A percentile compares a stretch with the other conserved stretches of the same genome.
Conservation (phyloP, 2,329 filamentous ascomycete species). For the Madurella fahalii region DNA sequence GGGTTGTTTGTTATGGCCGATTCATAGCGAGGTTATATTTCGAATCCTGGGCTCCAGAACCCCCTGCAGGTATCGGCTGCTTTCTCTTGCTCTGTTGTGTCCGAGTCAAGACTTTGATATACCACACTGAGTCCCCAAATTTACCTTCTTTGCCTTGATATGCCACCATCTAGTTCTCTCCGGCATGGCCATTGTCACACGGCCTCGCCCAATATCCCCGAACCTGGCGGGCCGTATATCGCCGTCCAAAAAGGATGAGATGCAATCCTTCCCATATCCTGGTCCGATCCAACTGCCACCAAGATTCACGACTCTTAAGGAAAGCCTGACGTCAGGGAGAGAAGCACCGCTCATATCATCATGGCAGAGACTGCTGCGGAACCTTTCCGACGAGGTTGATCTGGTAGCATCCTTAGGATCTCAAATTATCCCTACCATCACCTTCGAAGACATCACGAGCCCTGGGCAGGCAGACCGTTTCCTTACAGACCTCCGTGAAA, state of each 20-base stretch:
- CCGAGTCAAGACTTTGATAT: neutral
- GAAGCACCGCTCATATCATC: slow-evolving; percentile 36
- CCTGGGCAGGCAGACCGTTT: slow-evolving; percentile 26
- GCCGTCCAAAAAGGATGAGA: slow-evolving; percentile 14
- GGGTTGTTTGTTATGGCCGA: neutral
- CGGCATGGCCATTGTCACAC: slow-evolving; percentile 21
- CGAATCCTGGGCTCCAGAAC: neutral
- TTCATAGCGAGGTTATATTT: slow-evolving; percentile 5
- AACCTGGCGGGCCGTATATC: slow-evolving; percentile 21
- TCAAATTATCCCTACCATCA: slow-evolving; percentile 39
- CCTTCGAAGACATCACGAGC: slow-evolving; percentile 38
- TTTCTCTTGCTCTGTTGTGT: neutral
- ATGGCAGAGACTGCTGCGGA: slow-evolving; percentile 39
- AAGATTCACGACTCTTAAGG: slow-evolving; percentile 42
- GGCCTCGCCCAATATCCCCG: slow-evolving; percentile 15
- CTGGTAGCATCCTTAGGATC: slow-evolving; percentile 33
- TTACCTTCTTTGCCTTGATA: slow-evolving; percentile 6
- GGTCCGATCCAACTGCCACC: slow-evolving; percentile 38
- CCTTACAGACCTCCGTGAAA: slow-evolving; percentile 15
- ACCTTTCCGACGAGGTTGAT: slow-evolving; percentile 36
- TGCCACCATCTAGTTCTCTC: slow-evolving; percentile 1
- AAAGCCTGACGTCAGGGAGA: slow-evolving; percentile 36
- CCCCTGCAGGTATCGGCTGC: neutral
- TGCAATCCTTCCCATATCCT: slow-evolving; percentile 32
- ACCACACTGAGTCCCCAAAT: neutral